Evolutionary conservation across 2,329 filamentous ascomycete species (phyloP).

Genomic region (Penicillium sp.): DNA sequence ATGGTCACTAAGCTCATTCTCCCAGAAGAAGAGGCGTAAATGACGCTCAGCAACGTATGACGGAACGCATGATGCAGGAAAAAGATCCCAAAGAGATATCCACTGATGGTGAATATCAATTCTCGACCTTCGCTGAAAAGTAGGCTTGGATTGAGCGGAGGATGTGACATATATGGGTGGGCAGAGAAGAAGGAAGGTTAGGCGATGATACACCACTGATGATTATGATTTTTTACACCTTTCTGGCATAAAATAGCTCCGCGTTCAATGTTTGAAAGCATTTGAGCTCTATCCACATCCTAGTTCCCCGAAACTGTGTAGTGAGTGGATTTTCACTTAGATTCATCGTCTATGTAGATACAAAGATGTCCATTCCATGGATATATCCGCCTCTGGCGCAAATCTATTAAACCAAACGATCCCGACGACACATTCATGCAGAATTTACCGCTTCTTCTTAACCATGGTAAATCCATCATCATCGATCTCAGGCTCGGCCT

Average conservation of each 20-base stretch:
- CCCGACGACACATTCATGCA: background rate
- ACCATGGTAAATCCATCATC: constrained; percentile 79
- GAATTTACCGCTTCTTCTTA: constrained; percentile 56
- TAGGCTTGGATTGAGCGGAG: constrained; percentile 2
- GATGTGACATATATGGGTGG: constrained; percentile 16
- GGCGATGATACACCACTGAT: constrained; percentile 27
- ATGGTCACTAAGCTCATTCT: constrained; percentile 89
- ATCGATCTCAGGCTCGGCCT: constrained; percentile 65
- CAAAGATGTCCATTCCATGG: constrained; percentile 7
- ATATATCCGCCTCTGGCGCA: background rate
- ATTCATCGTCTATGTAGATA: constrained; percentile 11
- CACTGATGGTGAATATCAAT: background rate
- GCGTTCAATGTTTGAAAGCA: constrained; percentile 16
- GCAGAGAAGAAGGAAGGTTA: constrained; percentile 17
- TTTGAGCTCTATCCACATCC: constrained; percentile 3
- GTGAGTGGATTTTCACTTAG: background rate
- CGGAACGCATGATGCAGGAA: constrained; percentile 1
- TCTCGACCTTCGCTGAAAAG: background rate
- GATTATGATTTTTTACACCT: constrained; percentile 30
- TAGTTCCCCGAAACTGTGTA: background rate
- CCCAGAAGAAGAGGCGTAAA: constrained; percentile 21
- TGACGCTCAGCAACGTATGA: constrained; percentile 1
- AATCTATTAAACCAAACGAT: constrained; percentile 1
- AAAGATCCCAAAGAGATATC: constrained; percentile 9
- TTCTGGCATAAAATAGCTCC: constrained; percentile 23